These are phyloP conservation scores for Grosmannia serpens DNA, from an alignment of 2,329 filamentous ascomycete species.

Conservation along the genomic window DNA sequence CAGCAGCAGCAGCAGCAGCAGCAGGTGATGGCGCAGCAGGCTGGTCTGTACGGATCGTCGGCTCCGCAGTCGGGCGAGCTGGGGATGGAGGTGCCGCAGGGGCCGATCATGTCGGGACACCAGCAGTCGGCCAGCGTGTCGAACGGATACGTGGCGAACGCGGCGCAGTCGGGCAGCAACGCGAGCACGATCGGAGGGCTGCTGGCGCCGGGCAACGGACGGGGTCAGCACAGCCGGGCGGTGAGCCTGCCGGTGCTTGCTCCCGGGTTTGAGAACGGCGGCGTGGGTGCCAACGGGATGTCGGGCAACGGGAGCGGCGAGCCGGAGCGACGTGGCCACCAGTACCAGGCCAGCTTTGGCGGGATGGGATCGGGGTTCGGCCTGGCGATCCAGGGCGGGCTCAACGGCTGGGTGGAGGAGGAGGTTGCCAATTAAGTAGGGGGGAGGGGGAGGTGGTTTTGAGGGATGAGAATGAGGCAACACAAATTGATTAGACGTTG, in stretches of 20 bases:
- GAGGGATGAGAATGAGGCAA: slow-evolving; percentile 4
- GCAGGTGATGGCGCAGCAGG: slow-evolving; percentile 64
- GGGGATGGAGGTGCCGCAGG: slow-evolving; percentile 48
- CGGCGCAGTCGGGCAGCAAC: slow-evolving; percentile 32
- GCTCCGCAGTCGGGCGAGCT: slow-evolving; percentile 47
- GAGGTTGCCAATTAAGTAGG: slow-evolving; percentile 44
- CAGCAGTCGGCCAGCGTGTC: slow-evolving; percentile 55
- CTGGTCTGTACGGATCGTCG: slow-evolving; percentile 66
- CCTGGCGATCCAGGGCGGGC: slow-evolving; percentile 49
- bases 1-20: slow-evolving; percentile 67
- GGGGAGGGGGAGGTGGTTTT: slow-evolving; percentile 1
- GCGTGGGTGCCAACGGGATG: slow-evolving; percentile 37
- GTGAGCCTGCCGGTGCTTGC: slow-evolving; percentile 73
- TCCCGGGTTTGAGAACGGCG: slow-evolving; percentile 50
- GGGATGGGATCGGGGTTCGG: slow-evolving; percentile 47
- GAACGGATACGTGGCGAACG: slow-evolving; percentile 47
- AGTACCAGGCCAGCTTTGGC: slow-evolving; percentile 53
- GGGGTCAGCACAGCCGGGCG: slow-evolving; percentile 61
- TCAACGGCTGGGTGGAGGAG: slow-evolving; percentile 59
- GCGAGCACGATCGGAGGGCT: slow-evolving; percentile 66
- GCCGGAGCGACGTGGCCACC: slow-evolving; percentile 50
- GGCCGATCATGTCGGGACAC: slow-evolving; percentile 44
- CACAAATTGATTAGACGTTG: slow-evolving; percentile 24
- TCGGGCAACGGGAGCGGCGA: slow-evolving; percentile 33
- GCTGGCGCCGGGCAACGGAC: slow-evolving; percentile 55